These are phyloP conservation scores for Calonectria henricotiae DNA, from an alignment of 2,329 filamentous ascomycete genomes.

Conservation along the genomic window DNA sequence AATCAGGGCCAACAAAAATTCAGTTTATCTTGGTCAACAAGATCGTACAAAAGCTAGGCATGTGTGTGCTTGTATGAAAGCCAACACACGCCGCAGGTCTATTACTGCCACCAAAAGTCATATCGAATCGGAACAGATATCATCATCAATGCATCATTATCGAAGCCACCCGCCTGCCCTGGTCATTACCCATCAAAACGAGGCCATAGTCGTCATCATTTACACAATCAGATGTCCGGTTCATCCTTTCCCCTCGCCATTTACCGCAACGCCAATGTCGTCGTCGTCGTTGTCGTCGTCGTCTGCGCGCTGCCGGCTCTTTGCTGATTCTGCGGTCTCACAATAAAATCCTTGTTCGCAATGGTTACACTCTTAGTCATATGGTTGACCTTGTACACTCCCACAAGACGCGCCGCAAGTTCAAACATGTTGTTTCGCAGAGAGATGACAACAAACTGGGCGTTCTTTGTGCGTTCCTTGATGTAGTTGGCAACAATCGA, in stretches of 20 bases:
- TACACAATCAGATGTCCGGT: slow-evolving; percentile 35
- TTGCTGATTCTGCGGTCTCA: slow-evolving; percentile 57
- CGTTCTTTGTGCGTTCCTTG: slow-evolving; percentile 99
- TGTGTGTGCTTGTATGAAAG: slow-evolving; percentile 36
- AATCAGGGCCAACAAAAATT: slow-evolving; percentile 19
- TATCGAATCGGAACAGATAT: slow-evolving; percentile 13
- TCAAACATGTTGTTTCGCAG: slow-evolving; percentile 99
- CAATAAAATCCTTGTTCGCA: slow-evolving; percentile 86
- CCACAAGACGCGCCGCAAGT: slow-evolving; percentile 93
- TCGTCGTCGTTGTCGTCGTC: slow-evolving; percentile 35
- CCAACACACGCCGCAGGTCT: slow-evolving; percentile 3
- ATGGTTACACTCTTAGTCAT: slow-evolving; percentile 96
- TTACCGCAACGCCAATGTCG: slow-evolving; percentile 58
- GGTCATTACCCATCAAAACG: slow-evolving; percentile 46
- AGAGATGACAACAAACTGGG: slow-evolving; percentile 98
- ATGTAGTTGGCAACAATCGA: slow-evolving; percentile 99
- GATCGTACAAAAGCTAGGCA: slow-evolving; percentile 4
- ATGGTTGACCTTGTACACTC: slow-evolving; percentile 99
- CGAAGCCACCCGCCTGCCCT: slow-evolving; percentile 42
- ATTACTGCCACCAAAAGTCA: slow-evolving; percentile 14
- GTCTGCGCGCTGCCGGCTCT: slow-evolving; percentile 52
- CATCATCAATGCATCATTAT: slow-evolving; percentile 50
- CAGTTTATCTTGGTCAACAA: neutral
- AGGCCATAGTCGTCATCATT: slow-evolving; percentile 36
- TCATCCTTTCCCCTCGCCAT: slow-evolving; percentile 11